Evolutionary conservation across 73 alveolate species (phyloP).

Genomic region (Tetrahymena elliotti): DNA sequence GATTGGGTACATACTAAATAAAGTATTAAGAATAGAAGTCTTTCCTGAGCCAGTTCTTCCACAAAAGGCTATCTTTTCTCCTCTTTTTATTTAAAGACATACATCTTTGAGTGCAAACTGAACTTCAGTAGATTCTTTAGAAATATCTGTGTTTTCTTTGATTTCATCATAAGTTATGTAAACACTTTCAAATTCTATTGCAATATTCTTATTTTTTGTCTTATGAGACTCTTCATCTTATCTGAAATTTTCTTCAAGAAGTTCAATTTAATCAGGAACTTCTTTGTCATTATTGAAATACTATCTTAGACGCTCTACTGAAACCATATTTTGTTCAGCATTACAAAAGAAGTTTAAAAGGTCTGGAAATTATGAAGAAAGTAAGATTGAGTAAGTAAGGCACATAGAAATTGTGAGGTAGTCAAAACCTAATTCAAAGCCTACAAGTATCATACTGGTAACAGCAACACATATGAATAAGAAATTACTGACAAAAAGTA

Average conservation of each 20-base stretch:
- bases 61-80: slow-evolving; percentile 66
- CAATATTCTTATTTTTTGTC: background rate
- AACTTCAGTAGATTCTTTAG: background rate
- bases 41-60: slow-evolving; percentile 92
- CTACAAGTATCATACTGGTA: slow-evolving; percentile 1
- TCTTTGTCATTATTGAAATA: slow-evolving; percentile 19
- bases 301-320: slow-evolving; percentile 32
- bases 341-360: slow-evolving; percentile 8
- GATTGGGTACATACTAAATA: slow-evolving; percentile 64
- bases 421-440: background rate
- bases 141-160: background rate
- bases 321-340: slow-evolving; percentile 14
- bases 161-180: slow-evolving; percentile 18
- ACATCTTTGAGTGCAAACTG: slow-evolving; percentile 19
- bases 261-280: background rate
- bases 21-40: slow-evolving; percentile 59
- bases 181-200: slow-evolving; percentile 15
- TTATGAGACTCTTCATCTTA: background rate
- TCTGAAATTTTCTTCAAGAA: background rate
- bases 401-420: slow-evolving; percentile 32
- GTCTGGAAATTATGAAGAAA: slow-evolving; percentile 20
- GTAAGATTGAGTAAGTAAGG: slow-evolving; percentile 17
- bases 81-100: slow-evolving; percentile 13
- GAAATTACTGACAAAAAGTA: slow-evolving; percentile 15
- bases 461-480: slow-evolving; percentile 19